Conservation (phyloP, 352 stramenopile species). For the Phytophthora macrochlamydospora region DNA sequence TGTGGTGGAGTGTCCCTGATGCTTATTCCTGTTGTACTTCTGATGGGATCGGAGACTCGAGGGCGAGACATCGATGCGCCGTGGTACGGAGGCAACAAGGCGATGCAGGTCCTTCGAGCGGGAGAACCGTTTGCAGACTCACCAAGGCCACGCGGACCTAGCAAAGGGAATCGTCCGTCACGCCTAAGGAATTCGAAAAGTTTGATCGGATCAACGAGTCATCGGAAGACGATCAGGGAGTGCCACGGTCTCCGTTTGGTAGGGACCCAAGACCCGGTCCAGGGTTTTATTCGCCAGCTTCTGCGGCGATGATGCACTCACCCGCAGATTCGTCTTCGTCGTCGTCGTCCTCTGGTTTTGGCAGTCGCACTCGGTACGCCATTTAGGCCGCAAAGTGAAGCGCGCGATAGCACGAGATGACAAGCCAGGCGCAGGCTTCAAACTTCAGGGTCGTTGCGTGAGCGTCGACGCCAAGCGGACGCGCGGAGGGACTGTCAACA, state of each 20-base stretch:
- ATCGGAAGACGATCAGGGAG: conserved; percentile 2
- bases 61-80: conserved; percentile 44
- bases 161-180: conserved; percentile 1
- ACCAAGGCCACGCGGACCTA: conserved; percentile 12
- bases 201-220: conserved; percentile 8
- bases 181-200: neutral
- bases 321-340: conserved; percentile 23
- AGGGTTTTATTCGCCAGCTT: conserved; percentile 14
- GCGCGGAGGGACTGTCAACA: conserved; percentile 13
- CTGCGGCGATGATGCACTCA: conserved; percentile 15
- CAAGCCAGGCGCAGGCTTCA: conserved; percentile 14
- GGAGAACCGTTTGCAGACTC: conserved; percentile 14
- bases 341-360: conserved; percentile 27
- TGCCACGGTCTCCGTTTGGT: conserved; percentile 17
- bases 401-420: conserved; percentile 16
- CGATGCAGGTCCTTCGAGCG: conserved; percentile 5
- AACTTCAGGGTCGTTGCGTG: conserved; percentile 11
- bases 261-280: conserved; percentile 7
- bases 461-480: conserved; percentile 13
- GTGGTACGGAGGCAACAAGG: conserved; percentile 31
- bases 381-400: conserved; percentile 27
- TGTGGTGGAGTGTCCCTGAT: conserved; percentile 21
- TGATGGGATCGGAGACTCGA: conserved; percentile 41
- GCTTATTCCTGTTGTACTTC: conserved; percentile 30
- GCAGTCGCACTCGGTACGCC: conserved; percentile 32